These are phyloP conservation scores for Fusarium sp. DNA, from an alignment of 2,329 filamentous ascomycete species.

Conservation along the genomic window DNA sequence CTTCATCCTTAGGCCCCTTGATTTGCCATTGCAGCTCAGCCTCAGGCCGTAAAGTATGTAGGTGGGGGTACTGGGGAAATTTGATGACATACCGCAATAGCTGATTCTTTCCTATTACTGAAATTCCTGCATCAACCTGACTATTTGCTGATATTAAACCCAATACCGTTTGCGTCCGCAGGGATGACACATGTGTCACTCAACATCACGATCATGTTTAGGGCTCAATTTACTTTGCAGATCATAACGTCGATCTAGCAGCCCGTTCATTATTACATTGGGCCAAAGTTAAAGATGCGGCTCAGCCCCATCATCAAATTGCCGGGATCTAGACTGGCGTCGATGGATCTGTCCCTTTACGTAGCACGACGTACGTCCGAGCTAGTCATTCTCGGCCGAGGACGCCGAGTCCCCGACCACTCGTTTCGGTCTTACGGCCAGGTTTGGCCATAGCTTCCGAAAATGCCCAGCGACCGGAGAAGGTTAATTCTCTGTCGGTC, in stretches of 20 bases:
- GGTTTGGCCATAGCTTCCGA: background rate
- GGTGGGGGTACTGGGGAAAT: slow-evolving; percentile 24
- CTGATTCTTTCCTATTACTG: background rate
- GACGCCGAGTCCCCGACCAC: background rate
- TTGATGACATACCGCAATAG: slow-evolving; percentile 14
- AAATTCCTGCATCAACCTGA: background rate
- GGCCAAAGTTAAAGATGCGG: slow-evolving; percentile 1
- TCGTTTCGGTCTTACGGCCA: background rate
- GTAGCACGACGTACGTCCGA: background rate
- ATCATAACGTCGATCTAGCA: slow-evolving; percentile 4
- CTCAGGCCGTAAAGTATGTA: background rate
- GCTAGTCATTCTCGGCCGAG: slow-evolving; percentile 3
- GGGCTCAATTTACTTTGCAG: background rate
- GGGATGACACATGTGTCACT: background rate
- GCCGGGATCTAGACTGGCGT: background rate
- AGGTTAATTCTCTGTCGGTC: slow-evolving; percentile 1
- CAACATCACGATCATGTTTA: background rate
- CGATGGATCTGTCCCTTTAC: background rate
- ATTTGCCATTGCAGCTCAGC: slow-evolving; percentile 7
- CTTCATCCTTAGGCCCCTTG: background rate
- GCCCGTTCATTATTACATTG: background rate
- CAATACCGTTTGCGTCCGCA: background rate
- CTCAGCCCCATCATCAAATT: slow-evolving; percentile 1
- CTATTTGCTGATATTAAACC: background rate
- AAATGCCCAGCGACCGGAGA: background rate